phyloP scores from a whole-genome alignment of 768 basidiomycete genomes.

The Collybia mongolica region DNA sequence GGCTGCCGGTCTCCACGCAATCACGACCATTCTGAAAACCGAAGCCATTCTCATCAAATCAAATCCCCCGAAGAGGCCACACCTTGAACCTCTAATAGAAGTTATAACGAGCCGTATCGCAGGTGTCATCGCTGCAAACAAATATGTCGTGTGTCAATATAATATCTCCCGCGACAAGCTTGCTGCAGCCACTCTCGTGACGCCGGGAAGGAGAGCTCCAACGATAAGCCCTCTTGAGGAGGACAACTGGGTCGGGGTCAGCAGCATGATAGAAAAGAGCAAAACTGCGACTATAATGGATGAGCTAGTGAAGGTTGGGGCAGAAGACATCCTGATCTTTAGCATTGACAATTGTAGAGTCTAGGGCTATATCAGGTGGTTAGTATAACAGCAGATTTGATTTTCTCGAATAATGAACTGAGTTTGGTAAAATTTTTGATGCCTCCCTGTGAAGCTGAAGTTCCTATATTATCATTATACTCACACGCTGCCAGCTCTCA shows the following conservation, averaged over 20 bases:
- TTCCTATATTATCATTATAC: no score
- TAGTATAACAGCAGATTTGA: no score
- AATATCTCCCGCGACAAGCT: slow-evolving; percentile 76
- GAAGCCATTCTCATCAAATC: slow-evolving; percentile 95
- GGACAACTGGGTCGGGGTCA: slow-evolving; percentile 88
- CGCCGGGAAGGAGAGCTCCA: slow-evolving; percentile 87
- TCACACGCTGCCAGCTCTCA: no score
- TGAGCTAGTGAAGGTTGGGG: slow-evolving; percentile 74
- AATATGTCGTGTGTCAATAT: slow-evolving; percentile 90
- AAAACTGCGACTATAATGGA: slow-evolving; percentile 86
- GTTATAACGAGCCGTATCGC: slow-evolving; percentile 85
- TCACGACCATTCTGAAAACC: slow-evolving; percentile 77
- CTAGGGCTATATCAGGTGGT: slow-evolving; percentile 25
- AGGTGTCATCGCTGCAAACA: slow-evolving; percentile 85
- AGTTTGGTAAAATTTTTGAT: no score
- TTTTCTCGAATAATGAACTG: no score
- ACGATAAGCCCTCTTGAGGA: slow-evolving; percentile 86
- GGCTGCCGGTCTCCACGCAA: slow-evolving; percentile 92
- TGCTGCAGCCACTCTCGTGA: slow-evolving; percentile 60
- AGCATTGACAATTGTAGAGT: slow-evolving; percentile 94
- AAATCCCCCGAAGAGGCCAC: slow-evolving; percentile 56
- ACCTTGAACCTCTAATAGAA: slow-evolving; percentile 66
- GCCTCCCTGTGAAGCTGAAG: no score
- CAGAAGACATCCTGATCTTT: slow-evolving; percentile 88
- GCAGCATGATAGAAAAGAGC: slow-evolving; percentile 88